Conservation (phyloP, 495 filamentous ascomycete genomes). For the Astrothelium macrocarpum region DNA sequence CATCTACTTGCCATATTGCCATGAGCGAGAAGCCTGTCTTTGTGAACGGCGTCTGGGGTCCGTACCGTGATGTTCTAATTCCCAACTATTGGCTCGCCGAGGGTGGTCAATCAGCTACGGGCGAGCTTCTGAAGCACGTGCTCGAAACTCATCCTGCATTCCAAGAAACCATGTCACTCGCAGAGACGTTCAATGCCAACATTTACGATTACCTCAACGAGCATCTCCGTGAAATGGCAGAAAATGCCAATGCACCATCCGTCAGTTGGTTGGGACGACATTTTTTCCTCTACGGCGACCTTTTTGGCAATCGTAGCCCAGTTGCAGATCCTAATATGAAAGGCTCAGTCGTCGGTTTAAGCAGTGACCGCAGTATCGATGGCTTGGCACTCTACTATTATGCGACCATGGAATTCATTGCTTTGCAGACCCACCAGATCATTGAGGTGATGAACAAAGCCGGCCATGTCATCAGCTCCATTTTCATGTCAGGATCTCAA, state of each 20-base stretch:
- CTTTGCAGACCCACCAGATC: slow-evolving; percentile 90
- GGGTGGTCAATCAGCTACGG: slow-evolving; percentile 90
- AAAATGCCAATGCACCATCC: slow-evolving; percentile 56
- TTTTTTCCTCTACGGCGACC: slow-evolving; percentile 95
- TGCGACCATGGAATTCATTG: slow-evolving; percentile 91
- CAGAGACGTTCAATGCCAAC: slow-evolving; percentile 66
- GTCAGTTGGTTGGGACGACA: slow-evolving; percentile 81
- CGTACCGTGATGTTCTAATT: slow-evolving; percentile 86
- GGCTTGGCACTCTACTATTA: slow-evolving; percentile 88
- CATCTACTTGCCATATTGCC: slow-evolving; percentile 91
- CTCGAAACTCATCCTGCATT: slow-evolving; percentile 89
- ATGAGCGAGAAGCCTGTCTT: slow-evolving; percentile 90
- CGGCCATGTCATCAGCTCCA: slow-evolving; percentile 75
- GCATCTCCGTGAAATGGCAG: slow-evolving; percentile 67
- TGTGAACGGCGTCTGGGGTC: slow-evolving; percentile 90
- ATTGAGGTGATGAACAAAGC: slow-evolving; percentile 81
- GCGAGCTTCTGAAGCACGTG: slow-evolving; percentile 84
- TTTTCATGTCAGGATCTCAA: slow-evolving; percentile 97
- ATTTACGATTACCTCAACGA: slow-evolving; percentile 93
- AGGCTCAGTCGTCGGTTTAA: slow-evolving; percentile 76
- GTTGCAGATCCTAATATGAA: slow-evolving; percentile 88
- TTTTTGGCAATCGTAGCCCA: slow-evolving; percentile 95
- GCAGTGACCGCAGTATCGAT: slow-evolving; percentile 73
- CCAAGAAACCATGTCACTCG: slow-evolving; percentile 61
- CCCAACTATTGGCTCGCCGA: slow-evolving; percentile 93